phyloP scores from a whole-genome alignment of 2,329 filamentous ascomycete genomes.

The Chaetomiaceae sp. region DNA sequence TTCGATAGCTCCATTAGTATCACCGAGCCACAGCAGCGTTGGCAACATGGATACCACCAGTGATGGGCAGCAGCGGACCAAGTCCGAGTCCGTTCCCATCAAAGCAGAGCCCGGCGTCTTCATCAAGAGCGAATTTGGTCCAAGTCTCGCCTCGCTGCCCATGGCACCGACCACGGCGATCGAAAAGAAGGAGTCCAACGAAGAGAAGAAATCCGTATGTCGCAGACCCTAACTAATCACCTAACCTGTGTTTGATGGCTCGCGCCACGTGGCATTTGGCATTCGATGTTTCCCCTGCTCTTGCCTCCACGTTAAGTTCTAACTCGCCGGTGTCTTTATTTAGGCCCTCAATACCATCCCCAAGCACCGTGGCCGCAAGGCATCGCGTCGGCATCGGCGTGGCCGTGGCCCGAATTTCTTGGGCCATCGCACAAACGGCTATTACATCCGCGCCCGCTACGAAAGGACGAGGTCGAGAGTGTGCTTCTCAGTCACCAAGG shows the following conservation, averaged over 20 bases:
- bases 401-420: too few relatives aligned
- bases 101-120: neutral
- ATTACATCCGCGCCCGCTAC: slow-evolving; percentile 1
- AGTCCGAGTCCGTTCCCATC: neutral
- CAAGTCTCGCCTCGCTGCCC: neutral
- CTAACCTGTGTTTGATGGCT: too few relatives aligned
- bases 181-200: neutral
- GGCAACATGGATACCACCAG: too few relatives aligned
- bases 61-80: too few relatives aligned
- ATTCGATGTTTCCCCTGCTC: too few relatives aligned
- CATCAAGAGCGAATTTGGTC: neutral
- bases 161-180: neutral
- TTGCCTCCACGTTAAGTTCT: too few relatives aligned
- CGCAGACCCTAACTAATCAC: too few relatives aligned
- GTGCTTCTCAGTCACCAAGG: neutral
- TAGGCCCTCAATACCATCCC: neutral
- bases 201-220: neutral
- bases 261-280: too few relatives aligned
- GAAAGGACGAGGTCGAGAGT: neutral
- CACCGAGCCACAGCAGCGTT: too few relatives aligned
- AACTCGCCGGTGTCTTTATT: too few relatives aligned
- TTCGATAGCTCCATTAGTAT: too few relatives aligned
- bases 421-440: neutral
- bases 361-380: neutral
- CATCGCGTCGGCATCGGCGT: too few relatives aligned